phyloP scores from a whole-genome alignment of 148 eudicot species.

The Talinum fruticosum region DNA sequence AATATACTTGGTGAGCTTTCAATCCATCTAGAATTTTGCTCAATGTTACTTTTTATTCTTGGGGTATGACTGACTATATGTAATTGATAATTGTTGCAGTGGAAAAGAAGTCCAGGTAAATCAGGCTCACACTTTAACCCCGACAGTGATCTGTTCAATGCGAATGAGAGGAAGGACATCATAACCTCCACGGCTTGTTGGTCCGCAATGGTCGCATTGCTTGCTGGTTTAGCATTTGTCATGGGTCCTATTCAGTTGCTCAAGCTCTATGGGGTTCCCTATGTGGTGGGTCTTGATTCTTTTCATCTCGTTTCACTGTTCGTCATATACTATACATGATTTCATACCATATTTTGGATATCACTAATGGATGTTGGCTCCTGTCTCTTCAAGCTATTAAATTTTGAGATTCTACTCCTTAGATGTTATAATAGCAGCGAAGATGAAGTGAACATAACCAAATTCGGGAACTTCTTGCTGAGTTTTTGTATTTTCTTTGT shows the following conservation, averaged over 20 bases:
- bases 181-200: constrained; percentile 70
- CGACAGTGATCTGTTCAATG: constrained; percentile 49
- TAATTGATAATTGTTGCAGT: constrained; percentile 34
- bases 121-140: constrained; percentile 69
- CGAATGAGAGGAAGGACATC: constrained; percentile 52
- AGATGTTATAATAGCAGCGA: no score
- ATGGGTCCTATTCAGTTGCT: constrained; percentile 69
- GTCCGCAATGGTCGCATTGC: constrained; percentile 66
- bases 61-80: background rate
- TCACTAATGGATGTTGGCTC: background rate
- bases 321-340: background rate
- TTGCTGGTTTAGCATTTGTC: constrained; percentile 53
- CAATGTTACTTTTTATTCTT: background rate
- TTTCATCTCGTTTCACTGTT: background rate
- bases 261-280: constrained; percentile 72
- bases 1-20: constrained; percentile 53
- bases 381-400: background rate
- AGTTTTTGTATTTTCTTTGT: background rate
- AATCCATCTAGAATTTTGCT: background rate
- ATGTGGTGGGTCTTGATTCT: constrained; percentile 39
- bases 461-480: background rate
- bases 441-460: background rate
- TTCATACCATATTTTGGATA: background rate
- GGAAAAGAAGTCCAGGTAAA: constrained; percentile 70
- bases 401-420: background rate